Base-by-base conservation (phyloP, 2,329 filamentous ascomycete species). In the Lecanicillium sp. region DNA sequence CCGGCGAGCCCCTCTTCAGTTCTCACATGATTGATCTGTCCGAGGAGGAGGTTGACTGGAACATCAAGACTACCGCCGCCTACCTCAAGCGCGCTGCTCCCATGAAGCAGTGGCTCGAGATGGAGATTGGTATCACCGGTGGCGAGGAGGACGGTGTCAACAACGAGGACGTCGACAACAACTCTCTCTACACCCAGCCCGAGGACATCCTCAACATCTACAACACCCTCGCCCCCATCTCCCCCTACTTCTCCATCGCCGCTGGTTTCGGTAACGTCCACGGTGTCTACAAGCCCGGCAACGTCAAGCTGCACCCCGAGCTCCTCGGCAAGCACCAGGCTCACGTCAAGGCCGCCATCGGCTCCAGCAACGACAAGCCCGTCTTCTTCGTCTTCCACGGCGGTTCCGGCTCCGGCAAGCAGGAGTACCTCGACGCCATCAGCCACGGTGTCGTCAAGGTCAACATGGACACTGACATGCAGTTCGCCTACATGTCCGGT, bases 321-420 rank as follows among this genome's bases (percentile, higher is more conserved):
- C 84, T 98, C 44, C 87, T 98, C 61, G 80, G 81, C 71, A 96
- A 97, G 86, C 93, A 98, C 83, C 93, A 98, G 78, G 78, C 78
- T 56, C 89, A 86, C 71, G 88, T 96, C 69, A 82, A 88, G 72
- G 82, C 91, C 71, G 81, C 94, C 77, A 81, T 84, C 56, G 70
- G 72, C 58, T 73, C 79, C 62, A 74, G 78, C 60, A 80, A 87
- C 57, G 79, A 87, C 66, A 96, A 96, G 85, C 93, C 93, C 59
- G 87, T 97, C 66, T 97, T 90, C 83, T 89, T 98, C 64, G 93
- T 98, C 69, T 98, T 98, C 86, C 93, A 98, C 80, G 93, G 93
- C 64, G 93, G 93, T 62, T 95, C 88, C 55, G 93, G 93, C 59
- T 94, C 87, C 57, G 78, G 79, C 67, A 94, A 95, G 78, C 72